A percentile compares a stretch with the other conserved stretches of the same genome.
phyloP scores from a whole-genome alignment of 805 yeast species.

The Metschnikowia arizonensis region DNA sequence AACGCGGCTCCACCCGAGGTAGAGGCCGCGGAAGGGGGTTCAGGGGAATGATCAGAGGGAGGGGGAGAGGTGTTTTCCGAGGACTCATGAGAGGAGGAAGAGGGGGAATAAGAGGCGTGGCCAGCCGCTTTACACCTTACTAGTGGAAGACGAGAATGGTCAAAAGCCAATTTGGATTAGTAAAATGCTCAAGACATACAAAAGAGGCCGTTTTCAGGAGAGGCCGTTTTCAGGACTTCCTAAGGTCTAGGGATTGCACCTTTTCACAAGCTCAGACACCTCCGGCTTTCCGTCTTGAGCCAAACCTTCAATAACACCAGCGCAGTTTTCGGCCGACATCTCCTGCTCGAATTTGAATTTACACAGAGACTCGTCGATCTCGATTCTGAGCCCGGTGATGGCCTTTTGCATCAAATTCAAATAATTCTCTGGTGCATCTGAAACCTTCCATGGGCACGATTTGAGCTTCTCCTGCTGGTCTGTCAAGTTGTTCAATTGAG shows the following conservation, averaged over 20 bases:
- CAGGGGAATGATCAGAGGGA: slow-evolving; percentile 8
- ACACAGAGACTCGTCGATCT: slow-evolving; percentile 43
- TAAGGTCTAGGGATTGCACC: slow-evolving; percentile 10
- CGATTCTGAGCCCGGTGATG: slow-evolving; percentile 55
- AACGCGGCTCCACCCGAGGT: slow-evolving; percentile 38
- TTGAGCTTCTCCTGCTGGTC: slow-evolving; percentile 45
- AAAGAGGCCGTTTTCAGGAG: too few species aligned
- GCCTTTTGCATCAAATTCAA: slow-evolving; percentile 41
- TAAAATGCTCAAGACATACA: not conserved
- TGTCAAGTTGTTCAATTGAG: slow-evolving; percentile 43
- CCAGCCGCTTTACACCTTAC: slow-evolving; percentile 12
- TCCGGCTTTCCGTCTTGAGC: slow-evolving; percentile 31
- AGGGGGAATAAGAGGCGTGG: slow-evolving; percentile 11
- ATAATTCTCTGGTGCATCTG: slow-evolving; percentile 53
- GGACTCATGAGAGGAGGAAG: slow-evolving; percentile 15
- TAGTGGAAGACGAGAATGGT: not conserved
- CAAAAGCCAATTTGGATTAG: not conserved
- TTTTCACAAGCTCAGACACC: slow-evolving; percentile 24
- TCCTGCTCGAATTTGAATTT: slow-evolving; percentile 60
- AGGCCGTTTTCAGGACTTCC: not conserved
- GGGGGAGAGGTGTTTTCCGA: slow-evolving; percentile 6
- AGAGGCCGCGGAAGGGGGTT: slow-evolving; percentile 18
- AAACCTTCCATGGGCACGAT: slow-evolving; percentile 48
- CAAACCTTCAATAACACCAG: slow-evolving; percentile 51
- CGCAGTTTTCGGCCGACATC: slow-evolving; percentile 38